Evolutionary conservation across 352 stramenopile species (phyloP).

Genomic region (Phytophthora cactorum): DNA sequence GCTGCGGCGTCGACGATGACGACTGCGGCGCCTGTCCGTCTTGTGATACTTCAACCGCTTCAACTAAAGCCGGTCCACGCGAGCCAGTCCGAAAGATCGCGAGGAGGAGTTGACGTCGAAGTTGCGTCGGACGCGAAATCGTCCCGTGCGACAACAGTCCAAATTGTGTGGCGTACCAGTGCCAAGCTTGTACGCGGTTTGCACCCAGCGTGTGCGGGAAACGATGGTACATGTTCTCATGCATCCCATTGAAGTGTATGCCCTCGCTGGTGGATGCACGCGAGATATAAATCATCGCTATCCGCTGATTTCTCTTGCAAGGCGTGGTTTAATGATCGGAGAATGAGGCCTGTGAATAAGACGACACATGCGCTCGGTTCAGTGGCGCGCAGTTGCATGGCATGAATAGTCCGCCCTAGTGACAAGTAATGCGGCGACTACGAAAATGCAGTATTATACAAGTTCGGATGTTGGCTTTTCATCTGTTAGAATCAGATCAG

Average conservation of each 20-base stretch:
- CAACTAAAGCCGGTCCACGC: constrained; percentile 40
- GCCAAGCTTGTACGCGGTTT: neutral
- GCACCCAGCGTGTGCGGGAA: constrained; percentile 14
- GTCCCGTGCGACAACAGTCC: constrained; percentile 21
- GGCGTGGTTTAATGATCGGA: constrained; percentile 6
- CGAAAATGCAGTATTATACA: neutral
- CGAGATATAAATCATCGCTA: constrained; percentile 30
- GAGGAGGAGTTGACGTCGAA: constrained; percentile 13
- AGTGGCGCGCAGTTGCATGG: constrained; percentile 10
- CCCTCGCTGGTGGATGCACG: constrained; percentile 1
- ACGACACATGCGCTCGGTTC: constrained; percentile 16
- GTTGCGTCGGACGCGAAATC: constrained; percentile 5
- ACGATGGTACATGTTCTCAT: constrained; percentile 9
- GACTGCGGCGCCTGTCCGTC: constrained; percentile 35
- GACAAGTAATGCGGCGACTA: constrained; percentile 1
- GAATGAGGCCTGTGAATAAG: constrained; percentile 28
- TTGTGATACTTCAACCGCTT: constrained; percentile 36
- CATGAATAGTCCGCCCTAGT: constrained; percentile 12
- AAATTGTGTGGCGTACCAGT: constrained; percentile 23
- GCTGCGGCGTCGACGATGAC: neutral
- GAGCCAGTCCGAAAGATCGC: constrained; percentile 36
- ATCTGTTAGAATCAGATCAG: constrained; percentile 3
- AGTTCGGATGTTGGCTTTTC: neutral
- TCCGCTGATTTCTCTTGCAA: constrained; percentile 30
- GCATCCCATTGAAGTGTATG: neutral